phyloP scores from a whole-genome alignment of 805 yeast genomes.

The Yamadazyma sp. region DNA sequence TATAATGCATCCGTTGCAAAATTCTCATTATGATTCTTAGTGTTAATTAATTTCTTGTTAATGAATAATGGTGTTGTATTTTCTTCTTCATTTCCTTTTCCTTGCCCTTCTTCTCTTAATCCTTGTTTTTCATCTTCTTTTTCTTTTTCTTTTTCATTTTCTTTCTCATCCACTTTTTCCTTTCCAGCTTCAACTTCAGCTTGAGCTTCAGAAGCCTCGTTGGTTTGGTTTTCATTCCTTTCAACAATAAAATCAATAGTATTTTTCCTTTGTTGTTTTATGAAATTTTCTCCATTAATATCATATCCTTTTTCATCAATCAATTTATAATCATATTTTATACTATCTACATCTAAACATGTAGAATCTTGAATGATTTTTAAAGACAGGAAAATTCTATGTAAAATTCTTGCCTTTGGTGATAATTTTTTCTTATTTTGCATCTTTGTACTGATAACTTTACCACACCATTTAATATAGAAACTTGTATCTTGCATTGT shows the following conservation, averaged over 20 bases:
- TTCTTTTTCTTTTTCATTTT: conserved; percentile 1
- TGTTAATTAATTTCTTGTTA: conserved; percentile 40
- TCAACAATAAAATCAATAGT: conserved; percentile 20
- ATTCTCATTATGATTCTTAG: conserved; percentile 52
- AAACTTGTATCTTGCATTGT: conserved; percentile 81
- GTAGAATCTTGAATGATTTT: conserved; percentile 79
- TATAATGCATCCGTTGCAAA: conserved; percentile 77
- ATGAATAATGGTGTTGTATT: conserved; percentile 37
- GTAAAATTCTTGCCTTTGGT: conserved; percentile 72
- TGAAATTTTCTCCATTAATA: conserved; percentile 33
- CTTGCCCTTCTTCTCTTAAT: conserved; percentile 73
- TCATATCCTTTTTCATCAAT: conserved; percentile 34
- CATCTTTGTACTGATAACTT: conserved; percentile 69
- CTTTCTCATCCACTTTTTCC: conserved; percentile 1
- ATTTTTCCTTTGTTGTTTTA: conserved; percentile 8
- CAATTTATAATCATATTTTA: conserved; percentile 18
- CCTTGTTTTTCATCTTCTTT: conserved; percentile 44
- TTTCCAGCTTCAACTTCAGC: neutral
- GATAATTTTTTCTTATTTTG: conserved; percentile 59
- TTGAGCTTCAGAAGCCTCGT: neutral
- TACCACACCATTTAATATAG: conserved; percentile 74
- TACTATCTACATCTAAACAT: conserved; percentile 35
- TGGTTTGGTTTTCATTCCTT: no score
- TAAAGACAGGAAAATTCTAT: conserved; percentile 72
- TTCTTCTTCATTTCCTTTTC: conserved; percentile 46